Base-by-base conservation (phyloP, 805 yeast species). In the Saccharomycopsis sp. region DNA sequence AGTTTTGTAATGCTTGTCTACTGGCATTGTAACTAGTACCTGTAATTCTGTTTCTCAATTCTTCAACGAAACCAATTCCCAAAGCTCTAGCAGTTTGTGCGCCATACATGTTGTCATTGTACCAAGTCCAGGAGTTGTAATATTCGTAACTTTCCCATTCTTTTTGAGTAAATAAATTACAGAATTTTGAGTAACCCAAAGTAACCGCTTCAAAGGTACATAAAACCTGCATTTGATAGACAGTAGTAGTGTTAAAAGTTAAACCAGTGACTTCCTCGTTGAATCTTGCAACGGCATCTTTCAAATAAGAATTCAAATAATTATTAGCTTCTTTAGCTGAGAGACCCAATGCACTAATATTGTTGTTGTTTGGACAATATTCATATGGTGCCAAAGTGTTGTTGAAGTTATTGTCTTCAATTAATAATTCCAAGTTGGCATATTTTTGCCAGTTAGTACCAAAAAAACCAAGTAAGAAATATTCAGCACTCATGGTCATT, bases 131-230 rank as follows among this genome's bases (percentile, higher is more conserved):
- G 51, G 84, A 89, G 27, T 67, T 66, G 20, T 71, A 65, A 61
- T 85, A 86, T 40, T 78, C 78, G 54, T 71, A 73, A 31, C 72
- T 74, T 41, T 81, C 63, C 67, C 77, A 79, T 51, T 85, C 90
- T 20, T 78, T 78, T 53, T 71, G 71, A 34, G 86, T 80, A 63
- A 85, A 78, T 26, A 81, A 67, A 31, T 70, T 69, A 61, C 94
- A 85, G 51, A 84, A 76, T 27, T 71, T 70, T 13, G 93, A 81
- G 44, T 62, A 59, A 7, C 93, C 94, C 45, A 68, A 69, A 7
- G 77, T 83, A 44, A 83, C 85, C 35, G 83, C 63, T 61, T 85
- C 95, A 58, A 70, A 86, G 2, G 85, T 86, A 63, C 94, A 85
- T 63, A 78, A 71, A n/a, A 69, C 66, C 54, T 81, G 78, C 53